Percentiles rank a stretch among this genome's conserved stretches.
phyloP scores from a whole-genome alignment of 306 rosid species.

The Glycine soja region DNA sequence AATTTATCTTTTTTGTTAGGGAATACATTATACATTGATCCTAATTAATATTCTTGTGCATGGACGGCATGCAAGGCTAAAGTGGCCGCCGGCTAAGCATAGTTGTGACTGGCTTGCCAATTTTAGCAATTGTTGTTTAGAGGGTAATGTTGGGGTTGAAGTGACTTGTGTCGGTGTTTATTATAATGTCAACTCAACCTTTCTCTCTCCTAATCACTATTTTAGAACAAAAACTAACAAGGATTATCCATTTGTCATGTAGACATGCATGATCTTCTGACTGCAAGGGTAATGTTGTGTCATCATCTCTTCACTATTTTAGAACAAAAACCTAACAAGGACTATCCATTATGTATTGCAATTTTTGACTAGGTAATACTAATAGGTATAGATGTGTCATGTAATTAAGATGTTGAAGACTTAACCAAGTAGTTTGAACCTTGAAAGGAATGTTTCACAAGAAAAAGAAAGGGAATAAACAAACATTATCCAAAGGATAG shows the following conservation, averaged over 20 bases:
- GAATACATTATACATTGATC: neutral
- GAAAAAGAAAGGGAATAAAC: constrained; percentile 21
- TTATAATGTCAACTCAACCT: constrained; percentile 7
- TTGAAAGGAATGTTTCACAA: constrained; percentile 9
- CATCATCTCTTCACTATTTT: constrained; percentile 9
- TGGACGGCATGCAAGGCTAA: constrained; percentile 51
- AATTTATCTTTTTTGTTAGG: neutral
- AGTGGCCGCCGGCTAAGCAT: constrained; percentile 46
- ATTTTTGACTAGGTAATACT: neutral
- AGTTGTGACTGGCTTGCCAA: neutral
- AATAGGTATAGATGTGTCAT: neutral
- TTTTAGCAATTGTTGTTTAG: constrained; percentile 15
- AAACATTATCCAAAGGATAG: constrained; percentile 35
- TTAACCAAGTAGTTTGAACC: neutral
- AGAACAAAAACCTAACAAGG: too few relatives aligned
- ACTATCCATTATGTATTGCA: too few relatives aligned
- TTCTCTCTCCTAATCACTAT: constrained; percentile 13
- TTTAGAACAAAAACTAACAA: neutral
- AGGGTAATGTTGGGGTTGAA: constrained; percentile 9
- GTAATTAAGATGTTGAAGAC: constrained; percentile 8
- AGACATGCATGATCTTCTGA: neutral
- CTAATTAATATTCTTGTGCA: neutral
- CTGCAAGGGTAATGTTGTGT: neutral
- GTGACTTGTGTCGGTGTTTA: constrained; percentile 30
- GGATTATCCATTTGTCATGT: constrained; percentile 45